A percentile compares a stretch with the other conserved stretches of the same genome.
Evolutionary conservation across 257 asterid genomes (phyloP).

Genomic region (Solanum tarijense): DNA sequence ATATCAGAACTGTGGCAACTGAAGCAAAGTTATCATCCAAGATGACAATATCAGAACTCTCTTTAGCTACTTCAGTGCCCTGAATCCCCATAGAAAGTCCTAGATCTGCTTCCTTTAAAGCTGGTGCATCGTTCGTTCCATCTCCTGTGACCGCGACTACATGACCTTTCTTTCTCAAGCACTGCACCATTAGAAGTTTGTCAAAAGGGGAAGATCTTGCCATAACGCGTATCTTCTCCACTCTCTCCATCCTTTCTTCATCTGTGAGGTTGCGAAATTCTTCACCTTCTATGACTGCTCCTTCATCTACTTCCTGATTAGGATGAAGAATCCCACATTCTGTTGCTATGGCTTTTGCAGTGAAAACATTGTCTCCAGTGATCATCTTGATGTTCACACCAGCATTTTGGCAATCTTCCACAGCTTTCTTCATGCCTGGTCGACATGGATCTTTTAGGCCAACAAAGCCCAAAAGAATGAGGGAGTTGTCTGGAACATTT

Average conservation of each 20-base stretch:
- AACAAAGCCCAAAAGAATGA: slow-evolving; percentile 38
- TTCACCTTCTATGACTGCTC: slow-evolving; percentile 47
- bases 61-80: too few relatives aligned
- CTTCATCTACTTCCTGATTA: background rate
- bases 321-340: slow-evolving; percentile 60
- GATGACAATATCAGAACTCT: too few relatives aligned
- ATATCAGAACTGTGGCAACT: too few relatives aligned
- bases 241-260: slow-evolving; percentile 46
- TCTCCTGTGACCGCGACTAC: slow-evolving; percentile 76
- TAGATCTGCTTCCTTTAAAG: slow-evolving; percentile 58
- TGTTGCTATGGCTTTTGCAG: slow-evolving; percentile 66
- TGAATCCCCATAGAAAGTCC: background rate
- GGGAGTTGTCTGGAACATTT: slow-evolving; percentile 18
- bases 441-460: slow-evolving; percentile 72
- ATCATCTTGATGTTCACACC: slow-evolving; percentile 69
- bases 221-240: slow-evolving; percentile 47
- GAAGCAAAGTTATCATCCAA: too few relatives aligned
- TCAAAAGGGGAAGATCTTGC: slow-evolving; percentile 74
- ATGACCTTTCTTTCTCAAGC: slow-evolving; percentile 47
- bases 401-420: slow-evolving; percentile 44
- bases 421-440: slow-evolving; percentile 53
- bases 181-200: slow-evolving; percentile 66
- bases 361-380: slow-evolving; percentile 66
- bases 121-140: slow-evolving; percentile 68
- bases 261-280: slow-evolving; percentile 51